phyloP scores from a whole-genome alignment of 176 grass and related monocot genomes.

The Lolium perenne region DNA sequence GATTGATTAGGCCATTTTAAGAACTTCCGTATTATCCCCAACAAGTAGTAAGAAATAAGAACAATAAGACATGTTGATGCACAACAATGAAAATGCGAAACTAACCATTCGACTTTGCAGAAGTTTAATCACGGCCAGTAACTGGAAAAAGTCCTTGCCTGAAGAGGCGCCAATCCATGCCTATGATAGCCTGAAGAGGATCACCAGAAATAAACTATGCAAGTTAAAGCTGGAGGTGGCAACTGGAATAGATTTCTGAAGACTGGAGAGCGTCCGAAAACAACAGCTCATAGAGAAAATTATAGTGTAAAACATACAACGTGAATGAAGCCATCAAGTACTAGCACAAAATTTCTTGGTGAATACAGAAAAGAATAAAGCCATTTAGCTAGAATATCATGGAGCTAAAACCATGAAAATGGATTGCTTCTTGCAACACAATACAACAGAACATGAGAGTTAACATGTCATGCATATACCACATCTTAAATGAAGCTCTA shows the following conservation, averaged over 20 bases:
- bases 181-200: neutral
- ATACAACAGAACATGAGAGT: too few species aligned
- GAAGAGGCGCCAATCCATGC: neutral
- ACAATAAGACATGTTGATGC: neutral
- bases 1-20: neutral
- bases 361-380: too few species aligned
- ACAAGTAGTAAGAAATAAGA: conserved; percentile 16
- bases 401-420: too few species aligned
- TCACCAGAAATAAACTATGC: neutral
- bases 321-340: too few species aligned
- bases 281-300: neutral
- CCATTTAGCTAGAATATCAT: too few species aligned
- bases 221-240: neutral
- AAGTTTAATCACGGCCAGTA: neutral
- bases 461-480: too few species aligned
- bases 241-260: conserved; percentile 13
- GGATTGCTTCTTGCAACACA: too few species aligned
- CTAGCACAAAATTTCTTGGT: too few species aligned
- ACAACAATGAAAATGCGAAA: neutral
- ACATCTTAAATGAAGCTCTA: too few species aligned
- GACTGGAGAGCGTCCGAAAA: neutral
- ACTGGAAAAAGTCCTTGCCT: neutral
- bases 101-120: neutral
- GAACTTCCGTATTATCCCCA: conserved; percentile 14
- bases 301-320: too few species aligned